Conservation (phyloP, 129 eudicot species). For the Solidago caesia region DNA sequence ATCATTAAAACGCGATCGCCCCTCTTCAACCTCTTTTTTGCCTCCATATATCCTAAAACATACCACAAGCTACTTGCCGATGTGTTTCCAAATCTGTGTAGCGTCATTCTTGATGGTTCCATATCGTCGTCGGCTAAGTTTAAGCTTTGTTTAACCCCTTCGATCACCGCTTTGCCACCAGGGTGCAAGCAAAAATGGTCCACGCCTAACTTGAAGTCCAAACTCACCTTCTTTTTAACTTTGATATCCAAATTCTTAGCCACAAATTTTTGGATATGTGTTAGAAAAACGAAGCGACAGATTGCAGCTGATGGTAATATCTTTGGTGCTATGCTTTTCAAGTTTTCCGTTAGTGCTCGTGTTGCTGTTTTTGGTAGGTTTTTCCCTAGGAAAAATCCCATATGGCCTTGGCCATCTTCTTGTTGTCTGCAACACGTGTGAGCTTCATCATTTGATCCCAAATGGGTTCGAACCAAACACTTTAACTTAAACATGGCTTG, state of each 20-base stretch:
- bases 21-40: slow-evolving; percentile 34
- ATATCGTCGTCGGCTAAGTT: slow-evolving; percentile 31
- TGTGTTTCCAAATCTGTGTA: slow-evolving; percentile 49
- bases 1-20: slow-evolving; percentile 47
- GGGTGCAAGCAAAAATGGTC: slow-evolving; percentile 54
- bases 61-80: slow-evolving; percentile 52
- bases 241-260: slow-evolving; percentile 9
- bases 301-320: slow-evolving; percentile 36
- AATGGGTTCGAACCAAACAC: slow-evolving; percentile 49
- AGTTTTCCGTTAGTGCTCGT: slow-evolving; percentile 31
- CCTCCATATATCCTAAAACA: slow-evolving; percentile 48
- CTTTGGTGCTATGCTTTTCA: slow-evolving; percentile 38
- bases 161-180: slow-evolving; percentile 53
- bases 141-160: slow-evolving; percentile 40
- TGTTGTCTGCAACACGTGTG: slow-evolving; percentile 36
- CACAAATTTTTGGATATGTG: slow-evolving; percentile 28
- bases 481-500: slow-evolving; percentile 40
- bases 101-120: slow-evolving; percentile 50
- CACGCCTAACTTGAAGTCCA: slow-evolving; percentile 43
- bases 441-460: slow-evolving; percentile 46
- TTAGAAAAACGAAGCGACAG: slow-evolving; percentile 15
- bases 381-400: slow-evolving; percentile 45
- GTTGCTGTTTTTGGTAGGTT: slow-evolving; percentile 40
- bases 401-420: slow-evolving; percentile 43
- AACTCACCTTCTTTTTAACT: slow-evolving; percentile 20